phyloP scores from a whole-genome alignment of 495 filamentous ascomycete genomes.

The Corynascus novoguineensis region DNA sequence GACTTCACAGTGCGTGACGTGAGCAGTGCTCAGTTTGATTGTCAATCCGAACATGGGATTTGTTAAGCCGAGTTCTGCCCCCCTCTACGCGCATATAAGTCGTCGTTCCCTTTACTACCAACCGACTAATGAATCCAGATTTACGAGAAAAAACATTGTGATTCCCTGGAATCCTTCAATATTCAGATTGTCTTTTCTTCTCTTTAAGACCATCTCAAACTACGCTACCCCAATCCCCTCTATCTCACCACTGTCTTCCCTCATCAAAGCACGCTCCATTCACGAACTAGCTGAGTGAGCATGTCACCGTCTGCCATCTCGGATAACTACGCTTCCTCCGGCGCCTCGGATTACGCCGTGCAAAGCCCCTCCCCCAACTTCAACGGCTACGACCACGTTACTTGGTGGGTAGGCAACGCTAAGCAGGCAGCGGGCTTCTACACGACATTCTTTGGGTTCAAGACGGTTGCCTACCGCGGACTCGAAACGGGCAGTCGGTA shows the following conservation, averaged over 20 bases:
- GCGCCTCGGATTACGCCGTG: slow-evolving; percentile 39
- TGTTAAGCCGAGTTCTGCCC: slow-evolving; percentile 22
- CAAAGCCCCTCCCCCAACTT: slow-evolving; percentile 51
- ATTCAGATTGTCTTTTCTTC: no score
- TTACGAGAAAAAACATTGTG: background rate
- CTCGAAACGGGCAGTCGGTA: slow-evolving; percentile 78
- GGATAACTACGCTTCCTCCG: slow-evolving; percentile 39
- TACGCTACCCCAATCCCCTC: background rate
- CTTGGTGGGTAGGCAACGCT: slow-evolving; percentile 94
- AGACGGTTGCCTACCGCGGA: slow-evolving; percentile 71
- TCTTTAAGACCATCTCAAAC: no score
- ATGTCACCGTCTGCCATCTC: slow-evolving; percentile 74
- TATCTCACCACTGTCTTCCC: background rate
- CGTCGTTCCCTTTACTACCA: background rate
- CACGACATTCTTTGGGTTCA: slow-evolving; percentile 77
- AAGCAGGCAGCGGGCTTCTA: slow-evolving; percentile 88
- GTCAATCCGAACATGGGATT: slow-evolving; percentile 5
- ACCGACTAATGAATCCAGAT: background rate
- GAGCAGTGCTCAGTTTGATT: slow-evolving; percentile 1
- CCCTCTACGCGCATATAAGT: slow-evolving; percentile 11
- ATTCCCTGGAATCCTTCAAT: background rate
- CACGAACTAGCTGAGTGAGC: slow-evolving; percentile 23
- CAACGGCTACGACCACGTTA: slow-evolving; percentile 79
- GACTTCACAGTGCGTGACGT: slow-evolving; percentile 9
- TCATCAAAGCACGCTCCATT: background rate